Percentiles rank a stretch among this genome's conserved stretches.
phyloP scores from a whole-genome alignment of 1,284 basidiomycete genomes.

The Stereum hirsutum region DNA sequence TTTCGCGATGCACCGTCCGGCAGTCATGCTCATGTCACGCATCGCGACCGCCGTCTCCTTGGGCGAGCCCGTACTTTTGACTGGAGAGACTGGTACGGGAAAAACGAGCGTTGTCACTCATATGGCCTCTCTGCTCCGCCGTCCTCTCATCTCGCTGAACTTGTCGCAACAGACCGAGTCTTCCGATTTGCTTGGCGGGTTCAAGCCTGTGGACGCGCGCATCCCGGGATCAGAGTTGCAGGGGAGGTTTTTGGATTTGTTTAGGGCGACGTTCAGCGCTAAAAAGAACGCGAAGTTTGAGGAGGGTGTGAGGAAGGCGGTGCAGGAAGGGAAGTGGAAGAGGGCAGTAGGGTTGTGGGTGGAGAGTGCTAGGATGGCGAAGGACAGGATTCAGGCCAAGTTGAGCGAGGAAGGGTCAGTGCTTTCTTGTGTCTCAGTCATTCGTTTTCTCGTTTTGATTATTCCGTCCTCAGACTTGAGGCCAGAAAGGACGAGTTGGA shows the following conservation, averaged over 20 bases:
- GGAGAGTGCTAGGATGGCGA: conserved; percentile 67
- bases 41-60: conserved; percentile 71
- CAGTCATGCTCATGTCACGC: conserved; percentile 73
- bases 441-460: conserved; percentile 1
- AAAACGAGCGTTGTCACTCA: conserved; percentile 94
- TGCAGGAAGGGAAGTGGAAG: conserved; percentile 81
- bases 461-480: conserved; percentile 12
- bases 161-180: conserved; percentile 97
- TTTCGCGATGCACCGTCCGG: conserved; percentile 89
- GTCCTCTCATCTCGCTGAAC: conserved; percentile 84
- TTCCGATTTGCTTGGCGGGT: conserved; percentile 90
- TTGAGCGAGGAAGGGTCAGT: conserved; percentile 32
- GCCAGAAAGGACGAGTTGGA: conserved; percentile 18
- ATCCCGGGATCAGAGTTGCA: conserved; percentile 74
- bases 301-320: conserved; percentile 77
- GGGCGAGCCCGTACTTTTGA: conserved; percentile 83
- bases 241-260: conserved; percentile 74
- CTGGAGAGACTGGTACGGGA: conserved; percentile 97
- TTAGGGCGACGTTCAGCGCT: conserved; percentile 83
- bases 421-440: not conserved
- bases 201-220: conserved; percentile 88
- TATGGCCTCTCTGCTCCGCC: conserved; percentile 73
- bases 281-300: conserved; percentile 89
- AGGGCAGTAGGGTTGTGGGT: conserved; percentile 80
- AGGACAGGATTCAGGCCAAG: conserved; percentile 45